phyloP scores from a whole-genome alignment of 805 yeast genomes.

The Metschnikowia gelsemii region DNA sequence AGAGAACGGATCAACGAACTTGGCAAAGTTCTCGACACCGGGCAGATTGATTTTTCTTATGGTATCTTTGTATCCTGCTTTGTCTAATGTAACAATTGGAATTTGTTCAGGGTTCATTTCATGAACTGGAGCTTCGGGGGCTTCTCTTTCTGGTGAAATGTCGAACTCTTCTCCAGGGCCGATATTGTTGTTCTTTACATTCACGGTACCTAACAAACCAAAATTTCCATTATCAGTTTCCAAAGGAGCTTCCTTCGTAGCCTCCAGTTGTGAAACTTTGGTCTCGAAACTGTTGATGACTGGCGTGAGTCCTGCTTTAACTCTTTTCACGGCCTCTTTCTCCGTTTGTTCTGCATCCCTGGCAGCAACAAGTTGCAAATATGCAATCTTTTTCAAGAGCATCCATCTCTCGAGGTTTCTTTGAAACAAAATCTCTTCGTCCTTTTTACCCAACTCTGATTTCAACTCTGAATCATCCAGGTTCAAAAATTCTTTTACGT shows the following conservation, averaged over 20 bases:
- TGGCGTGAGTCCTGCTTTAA: slow-evolving; percentile 31
- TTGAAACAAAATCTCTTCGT: slow-evolving; percentile 37
- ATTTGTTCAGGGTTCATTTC: slow-evolving; percentile 18
- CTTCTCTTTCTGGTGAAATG: slow-evolving; percentile 17
- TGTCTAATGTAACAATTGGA: slow-evolving; percentile 42
- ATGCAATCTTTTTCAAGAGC: slow-evolving; percentile 66
- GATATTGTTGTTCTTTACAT: slow-evolving; percentile 11
- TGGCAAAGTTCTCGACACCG: slow-evolving; percentile 33
- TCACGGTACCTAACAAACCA: slow-evolving; percentile 13
- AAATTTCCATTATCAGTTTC: neutral
- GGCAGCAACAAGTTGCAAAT: slow-evolving; percentile 64
- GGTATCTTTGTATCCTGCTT: slow-evolving; percentile 41
- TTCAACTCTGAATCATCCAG: slow-evolving; percentile 40
- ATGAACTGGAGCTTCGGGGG: slow-evolving; percentile 23
- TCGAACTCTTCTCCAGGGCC: slow-evolving; percentile 18
- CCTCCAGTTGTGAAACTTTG: slow-evolving; percentile 1
- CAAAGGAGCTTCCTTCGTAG: neutral
- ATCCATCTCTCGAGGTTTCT: slow-evolving; percentile 64
- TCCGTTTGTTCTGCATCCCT: slow-evolving; percentile 43
- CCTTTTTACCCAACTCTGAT: slow-evolving; percentile 38
- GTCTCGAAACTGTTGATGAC: slow-evolving; percentile 9
- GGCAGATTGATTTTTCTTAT: slow-evolving; percentile 42
- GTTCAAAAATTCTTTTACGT: slow-evolving; percentile 55
- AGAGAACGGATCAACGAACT: slow-evolving; percentile 79
- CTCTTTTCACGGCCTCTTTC: slow-evolving; percentile 39